These are phyloP conservation scores for Harringtonia lauricola DNA, from an alignment of 2,329 filamentous ascomycete species.

Conservation along the genomic window DNA sequence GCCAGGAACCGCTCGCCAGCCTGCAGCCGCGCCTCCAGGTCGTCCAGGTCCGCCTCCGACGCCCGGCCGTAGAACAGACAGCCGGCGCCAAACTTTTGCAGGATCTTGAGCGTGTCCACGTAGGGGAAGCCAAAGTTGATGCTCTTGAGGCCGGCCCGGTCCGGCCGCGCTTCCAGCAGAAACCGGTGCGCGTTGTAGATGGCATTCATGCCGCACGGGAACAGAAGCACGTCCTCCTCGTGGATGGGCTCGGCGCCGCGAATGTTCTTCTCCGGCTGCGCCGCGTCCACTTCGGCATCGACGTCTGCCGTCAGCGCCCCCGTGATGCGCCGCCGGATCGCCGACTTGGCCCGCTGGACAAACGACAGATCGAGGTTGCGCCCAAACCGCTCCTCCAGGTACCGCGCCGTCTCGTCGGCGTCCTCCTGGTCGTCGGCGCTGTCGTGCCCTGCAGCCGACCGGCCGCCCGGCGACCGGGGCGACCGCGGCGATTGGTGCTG, in stretches of 20 bases:
- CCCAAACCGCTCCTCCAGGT: constrained; percentile 90
- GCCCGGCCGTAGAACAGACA: constrained; percentile 81
- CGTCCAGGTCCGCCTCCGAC: constrained; percentile 66
- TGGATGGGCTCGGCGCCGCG: constrained; percentile 54
- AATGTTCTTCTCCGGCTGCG: constrained; percentile 25
- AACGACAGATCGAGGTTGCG: constrained; percentile 76
- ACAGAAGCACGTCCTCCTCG: constrained; percentile 82
- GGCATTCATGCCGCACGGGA: constrained; percentile 85
- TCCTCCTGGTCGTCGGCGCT: constrained; percentile 11
- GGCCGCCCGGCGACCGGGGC: constrained; percentile 2
- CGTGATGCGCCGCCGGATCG: constrained; percentile 78
- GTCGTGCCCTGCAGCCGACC: background rate
- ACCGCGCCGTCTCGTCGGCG: constrained; percentile 59
- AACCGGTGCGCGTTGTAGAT: constrained; percentile 82
- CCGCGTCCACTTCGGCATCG: constrained; percentile 34
- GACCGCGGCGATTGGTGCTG: constrained; percentile 1
- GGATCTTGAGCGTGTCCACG: constrained; percentile 88
- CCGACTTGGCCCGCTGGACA: constrained; percentile 71
- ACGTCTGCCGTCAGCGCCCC: constrained; percentile 67
- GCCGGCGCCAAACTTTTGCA: constrained; percentile 89
- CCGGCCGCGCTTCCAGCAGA: constrained; percentile 47
- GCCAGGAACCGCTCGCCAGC: constrained; percentile 67
- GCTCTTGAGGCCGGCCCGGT: constrained; percentile 51
- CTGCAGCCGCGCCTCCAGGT: constrained; percentile 62
- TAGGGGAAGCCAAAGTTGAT: constrained; percentile 97